Evolutionary conservation across 1,284 basidiomycete species (phyloP).

Genomic region (Chalciporus sp.): DNA sequence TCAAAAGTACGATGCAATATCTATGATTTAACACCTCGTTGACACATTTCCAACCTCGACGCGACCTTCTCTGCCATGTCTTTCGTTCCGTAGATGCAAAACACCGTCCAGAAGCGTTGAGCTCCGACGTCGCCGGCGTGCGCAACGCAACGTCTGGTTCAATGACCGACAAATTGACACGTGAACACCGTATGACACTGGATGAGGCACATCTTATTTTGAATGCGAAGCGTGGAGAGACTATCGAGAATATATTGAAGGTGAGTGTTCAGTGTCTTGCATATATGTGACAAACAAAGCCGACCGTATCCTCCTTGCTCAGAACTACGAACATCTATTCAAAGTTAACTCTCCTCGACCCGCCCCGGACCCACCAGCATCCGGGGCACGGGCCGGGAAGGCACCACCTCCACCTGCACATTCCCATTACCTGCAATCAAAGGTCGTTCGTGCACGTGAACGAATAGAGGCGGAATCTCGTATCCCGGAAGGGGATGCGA

Average conservation of each 20-base stretch:
- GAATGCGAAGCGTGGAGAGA: conserved; percentile 82
- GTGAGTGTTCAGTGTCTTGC: conserved; percentile 44
- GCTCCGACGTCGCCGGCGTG: conserved; percentile 70
- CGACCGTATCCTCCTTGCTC: conserved; percentile 10
- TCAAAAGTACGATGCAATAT: conserved; percentile 72
- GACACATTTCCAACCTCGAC: background rate
- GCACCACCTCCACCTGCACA: conserved; percentile 50
- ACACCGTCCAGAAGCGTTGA: conserved; percentile 63
- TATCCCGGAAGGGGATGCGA: conserved; percentile 38
- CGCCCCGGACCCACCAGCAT: conserved; percentile 44
- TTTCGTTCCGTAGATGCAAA: conserved; percentile 68
- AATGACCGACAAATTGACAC: conserved; percentile 73
- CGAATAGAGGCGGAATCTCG: conserved; percentile 87
- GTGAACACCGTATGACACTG: conserved; percentile 89
- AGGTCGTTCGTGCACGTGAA: conserved; percentile 92
- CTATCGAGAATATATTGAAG: conserved; percentile 71
- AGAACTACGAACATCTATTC: conserved; percentile 96
- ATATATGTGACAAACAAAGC: conserved; percentile 1
- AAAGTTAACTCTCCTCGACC: conserved; percentile 81
- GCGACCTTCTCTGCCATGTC: background rate
- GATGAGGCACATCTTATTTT: conserved; percentile 96
- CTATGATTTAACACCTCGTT: conserved; percentile 3
- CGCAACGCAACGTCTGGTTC: conserved; percentile 75
- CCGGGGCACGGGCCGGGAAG: conserved; percentile 37
- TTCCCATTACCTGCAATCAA: conserved; percentile 95